phyloP scores from a whole-genome alignment of 805 yeast species.

The Hanseniaspora pseudoguilliermondii region DNA sequence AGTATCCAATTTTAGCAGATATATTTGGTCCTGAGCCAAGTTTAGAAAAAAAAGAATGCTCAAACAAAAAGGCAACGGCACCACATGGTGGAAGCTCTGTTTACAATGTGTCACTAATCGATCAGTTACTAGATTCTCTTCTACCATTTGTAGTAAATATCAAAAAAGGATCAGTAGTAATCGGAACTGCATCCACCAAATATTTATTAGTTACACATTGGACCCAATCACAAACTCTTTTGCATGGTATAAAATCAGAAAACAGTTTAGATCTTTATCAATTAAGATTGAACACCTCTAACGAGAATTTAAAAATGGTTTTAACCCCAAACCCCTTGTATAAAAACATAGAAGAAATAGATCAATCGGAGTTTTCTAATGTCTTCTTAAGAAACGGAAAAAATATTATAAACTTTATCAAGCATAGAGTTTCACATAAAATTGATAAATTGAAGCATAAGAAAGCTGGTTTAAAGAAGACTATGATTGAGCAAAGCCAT shows the following conservation, averaged over 20 bases:
- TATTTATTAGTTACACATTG: constrained; percentile 55
- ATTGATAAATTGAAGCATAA: not conserved
- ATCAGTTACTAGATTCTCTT: constrained; percentile 18
- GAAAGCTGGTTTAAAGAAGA: constrained; percentile 13
- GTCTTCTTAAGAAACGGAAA: constrained; percentile 15
- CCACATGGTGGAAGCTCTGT: constrained; percentile 21
- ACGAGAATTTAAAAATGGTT: constrained; percentile 44
- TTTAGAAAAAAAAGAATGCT: not conserved
- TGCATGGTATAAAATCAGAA: constrained; percentile 43
- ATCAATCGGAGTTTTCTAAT: constrained; percentile 16
- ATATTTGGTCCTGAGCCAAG: not conserved
- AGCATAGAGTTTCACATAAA: not conserved
- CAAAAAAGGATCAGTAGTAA: constrained; percentile 55
- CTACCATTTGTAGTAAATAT: constrained; percentile 55
- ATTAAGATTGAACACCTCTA: constrained; percentile 32
- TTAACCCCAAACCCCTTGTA: constrained; percentile 63
- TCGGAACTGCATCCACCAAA: constrained; percentile 73
- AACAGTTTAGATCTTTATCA: constrained; percentile 48
- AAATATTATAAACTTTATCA: not conserved
- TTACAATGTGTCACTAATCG: constrained; percentile 17
- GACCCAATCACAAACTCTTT: constrained; percentile 38
- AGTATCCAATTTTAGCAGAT: constrained; percentile 1
- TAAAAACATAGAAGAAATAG: constrained; percentile 22
- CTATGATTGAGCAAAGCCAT: constrained; percentile 16
- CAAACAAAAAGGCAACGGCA: constrained; percentile 12